These are phyloP conservation scores for Coemansia sp. DNA, from an alignment of 192 early-diverging fungal species.

Conservation along the genomic window DNA sequence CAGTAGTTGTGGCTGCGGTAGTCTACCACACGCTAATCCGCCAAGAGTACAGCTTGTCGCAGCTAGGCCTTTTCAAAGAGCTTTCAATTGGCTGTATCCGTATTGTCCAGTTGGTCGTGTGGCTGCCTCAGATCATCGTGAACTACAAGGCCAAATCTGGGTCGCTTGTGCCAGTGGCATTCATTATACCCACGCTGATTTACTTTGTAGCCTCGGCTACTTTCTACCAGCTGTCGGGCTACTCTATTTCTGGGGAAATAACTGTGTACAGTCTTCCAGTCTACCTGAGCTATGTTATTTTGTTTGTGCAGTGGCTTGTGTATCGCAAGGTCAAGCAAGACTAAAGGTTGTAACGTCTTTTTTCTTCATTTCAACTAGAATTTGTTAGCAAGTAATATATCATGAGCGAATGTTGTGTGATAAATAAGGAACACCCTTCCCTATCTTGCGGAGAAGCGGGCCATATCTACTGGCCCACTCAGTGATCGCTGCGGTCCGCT, in stretches of 20 bases:
- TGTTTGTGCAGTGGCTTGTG: not conserved
- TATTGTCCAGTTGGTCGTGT: not conserved
- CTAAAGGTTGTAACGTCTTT: too few species aligned
- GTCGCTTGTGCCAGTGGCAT: not conserved
- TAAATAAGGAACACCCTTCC: too few species aligned
- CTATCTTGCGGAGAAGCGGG: too few species aligned
- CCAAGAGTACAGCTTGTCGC: too few species aligned
- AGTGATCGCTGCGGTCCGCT: too few species aligned
- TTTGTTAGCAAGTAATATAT: too few species aligned
- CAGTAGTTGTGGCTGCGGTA: not conserved
- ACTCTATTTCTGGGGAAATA: too few species aligned
- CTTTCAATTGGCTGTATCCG: too few species aligned
- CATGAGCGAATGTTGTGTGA: too few species aligned
- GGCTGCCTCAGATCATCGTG: slow-evolving; percentile 16
- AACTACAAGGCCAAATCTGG: slow-evolving; percentile 3
- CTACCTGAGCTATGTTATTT: slow-evolving; percentile 1
- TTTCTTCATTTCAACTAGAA: too few species aligned
- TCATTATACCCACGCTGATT: not conserved
- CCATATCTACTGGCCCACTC: too few species aligned
- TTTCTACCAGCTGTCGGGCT: not conserved
- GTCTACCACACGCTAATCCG: not conserved
- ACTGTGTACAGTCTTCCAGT: not conserved
- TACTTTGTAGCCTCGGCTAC: not conserved
- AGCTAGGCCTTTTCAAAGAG: too few species aligned
- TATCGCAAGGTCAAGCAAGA: not conserved